phyloP scores from a whole-genome alignment of 2,329 filamentous ascomycete species.

The Alternaria postmessia region DNA sequence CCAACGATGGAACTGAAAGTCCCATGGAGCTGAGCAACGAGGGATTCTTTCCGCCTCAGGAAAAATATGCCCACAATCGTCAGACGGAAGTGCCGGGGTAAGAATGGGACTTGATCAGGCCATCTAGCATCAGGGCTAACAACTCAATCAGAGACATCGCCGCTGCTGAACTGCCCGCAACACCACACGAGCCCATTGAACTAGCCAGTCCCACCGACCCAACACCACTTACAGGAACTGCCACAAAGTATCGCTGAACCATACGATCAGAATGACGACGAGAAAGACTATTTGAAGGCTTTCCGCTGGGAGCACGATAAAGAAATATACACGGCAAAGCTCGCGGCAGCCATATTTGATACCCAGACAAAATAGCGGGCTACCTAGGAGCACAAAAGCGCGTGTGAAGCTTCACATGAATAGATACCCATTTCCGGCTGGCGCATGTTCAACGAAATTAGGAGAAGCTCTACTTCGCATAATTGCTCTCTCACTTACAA shows the following conservation, averaged over 20 bases:
- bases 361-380: too few relatives aligned
- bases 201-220: not conserved
- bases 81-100: not conserved
- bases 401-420: not conserved
- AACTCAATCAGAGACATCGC: not conserved
- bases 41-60: not conserved
- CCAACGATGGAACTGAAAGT: not conserved
- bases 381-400: too few relatives aligned
- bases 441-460: not conserved
- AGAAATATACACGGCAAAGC: not conserved
- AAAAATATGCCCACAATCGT: slow-evolving; percentile 1
- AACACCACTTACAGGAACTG: not conserved
- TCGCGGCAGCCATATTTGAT: too few relatives aligned
- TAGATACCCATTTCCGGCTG: not conserved
- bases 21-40: not conserved
- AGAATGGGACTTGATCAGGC: not conserved
- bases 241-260: not conserved
- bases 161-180: not conserved
- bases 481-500: not conserved
- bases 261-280: not conserved
- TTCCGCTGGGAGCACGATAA: not conserved
- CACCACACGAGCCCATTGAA: not conserved
- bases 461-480: not conserved
- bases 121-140: not conserved
- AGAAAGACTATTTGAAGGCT: not conserved